Conservation (phyloP, 75 land plant genomes). For the Picea sitchensis region DNA sequence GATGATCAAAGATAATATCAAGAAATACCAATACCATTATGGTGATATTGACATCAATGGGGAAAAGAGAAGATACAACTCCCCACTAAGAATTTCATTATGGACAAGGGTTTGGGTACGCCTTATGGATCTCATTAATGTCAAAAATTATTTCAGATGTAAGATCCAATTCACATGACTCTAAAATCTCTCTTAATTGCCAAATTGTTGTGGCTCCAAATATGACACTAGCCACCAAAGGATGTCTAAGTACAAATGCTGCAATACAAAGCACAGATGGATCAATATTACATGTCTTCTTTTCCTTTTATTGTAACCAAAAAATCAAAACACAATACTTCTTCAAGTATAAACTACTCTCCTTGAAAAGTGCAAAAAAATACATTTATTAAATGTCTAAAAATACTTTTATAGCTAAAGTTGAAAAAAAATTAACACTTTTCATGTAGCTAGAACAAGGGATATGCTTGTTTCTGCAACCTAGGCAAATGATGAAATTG, state of each 20-base stretch:
- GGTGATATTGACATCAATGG: too few species aligned
- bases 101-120: conserved; percentile 78
- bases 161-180: conserved; percentile 44
- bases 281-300: not conserved
- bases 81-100: conserved; percentile 9
- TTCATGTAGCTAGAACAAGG: not conserved
- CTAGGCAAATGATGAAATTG: not conserved
- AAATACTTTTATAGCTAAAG: not conserved
- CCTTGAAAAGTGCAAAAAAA: not conserved
- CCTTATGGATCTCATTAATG: conserved; percentile 52
- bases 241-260: conserved; percentile 79
- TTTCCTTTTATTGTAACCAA: not conserved
- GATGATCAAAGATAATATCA: too few species aligned
- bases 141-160: conserved; percentile 51
- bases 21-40: too few species aligned
- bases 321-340: not conserved
- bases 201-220: conserved; percentile 74
- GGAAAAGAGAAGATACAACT: too few species aligned
- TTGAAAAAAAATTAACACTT: too few species aligned
- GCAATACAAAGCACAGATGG: conserved; percentile 9
- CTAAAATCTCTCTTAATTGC: conserved; percentile 67
- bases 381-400: not conserved
- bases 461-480: not conserved
- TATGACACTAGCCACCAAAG: conserved; percentile 74
- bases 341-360: not conserved